Conservation (phyloP, 2,329 filamentous ascomycete genomes). For the Claviceps fusiformis region DNA sequence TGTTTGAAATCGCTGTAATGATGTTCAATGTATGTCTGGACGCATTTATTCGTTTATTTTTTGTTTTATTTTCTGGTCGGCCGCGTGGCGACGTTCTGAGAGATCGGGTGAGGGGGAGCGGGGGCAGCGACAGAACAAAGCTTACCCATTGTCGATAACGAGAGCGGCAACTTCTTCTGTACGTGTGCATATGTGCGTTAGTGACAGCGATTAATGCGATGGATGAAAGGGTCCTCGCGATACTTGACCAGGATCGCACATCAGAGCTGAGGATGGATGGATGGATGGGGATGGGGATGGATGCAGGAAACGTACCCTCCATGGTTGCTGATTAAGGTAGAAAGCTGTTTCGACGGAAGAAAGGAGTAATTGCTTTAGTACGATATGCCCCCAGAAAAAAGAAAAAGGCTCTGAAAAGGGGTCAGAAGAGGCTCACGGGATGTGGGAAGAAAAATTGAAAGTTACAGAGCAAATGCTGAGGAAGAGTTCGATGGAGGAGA, state of each 20-base stretch:
- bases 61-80: background rate
- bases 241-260: background rate
- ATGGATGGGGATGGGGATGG: background rate
- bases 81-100: conserved; percentile 7
- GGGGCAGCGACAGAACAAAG: conserved; percentile 20
- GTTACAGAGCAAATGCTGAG: conserved; percentile 8
- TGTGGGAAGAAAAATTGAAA: background rate
- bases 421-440: conserved; percentile 12
- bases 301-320: conserved; percentile 33
- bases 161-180: conserved; percentile 99
- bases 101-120: conserved; percentile 24
- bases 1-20: background rate
- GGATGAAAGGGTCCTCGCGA: background rate
- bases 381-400: background rate
- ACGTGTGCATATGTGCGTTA: conserved; percentile 27
- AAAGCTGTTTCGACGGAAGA: conserved; percentile 15
- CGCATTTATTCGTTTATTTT: no score
- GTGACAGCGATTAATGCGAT: conserved; percentile 16
- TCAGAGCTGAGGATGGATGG: background rate
- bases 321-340: conserved; percentile 37
- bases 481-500: conserved; percentile 10
- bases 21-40: no score
- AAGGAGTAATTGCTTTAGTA: conserved; percentile 7
- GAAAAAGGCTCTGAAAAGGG: background rate
- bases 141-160: conserved; percentile 99